phyloP scores from a whole-genome alignment of 768 basidiomycete genomes.

The Suillus lakei region DNA sequence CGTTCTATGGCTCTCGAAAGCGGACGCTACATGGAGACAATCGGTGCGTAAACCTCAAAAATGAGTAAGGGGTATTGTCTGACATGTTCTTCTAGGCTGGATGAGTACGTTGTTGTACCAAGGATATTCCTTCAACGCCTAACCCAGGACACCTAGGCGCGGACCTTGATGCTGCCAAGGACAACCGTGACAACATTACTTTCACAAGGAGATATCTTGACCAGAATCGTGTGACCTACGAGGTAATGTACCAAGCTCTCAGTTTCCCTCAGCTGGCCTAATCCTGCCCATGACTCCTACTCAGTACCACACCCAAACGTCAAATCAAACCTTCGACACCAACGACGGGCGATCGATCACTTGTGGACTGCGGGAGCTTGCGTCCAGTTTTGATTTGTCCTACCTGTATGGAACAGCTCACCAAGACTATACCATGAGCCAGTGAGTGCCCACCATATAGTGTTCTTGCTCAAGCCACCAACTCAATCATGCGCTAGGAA shows the following conservation, averaged over 20 bases:
- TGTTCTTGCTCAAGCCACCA: background rate
- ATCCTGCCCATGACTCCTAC: constrained; percentile 9
- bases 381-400: constrained; percentile 62
- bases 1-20: constrained; percentile 80
- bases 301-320: constrained; percentile 67
- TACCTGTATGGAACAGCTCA: constrained; percentile 74
- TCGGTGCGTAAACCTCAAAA: constrained; percentile 53
- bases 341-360: constrained; percentile 55
- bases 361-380: constrained; percentile 55
- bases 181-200: constrained; percentile 51
- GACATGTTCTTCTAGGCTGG: constrained; percentile 46
- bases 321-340: constrained; percentile 66
- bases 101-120: constrained; percentile 51
- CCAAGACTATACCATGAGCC: constrained; percentile 69
- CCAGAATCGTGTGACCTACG: constrained; percentile 76
- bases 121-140: background rate
- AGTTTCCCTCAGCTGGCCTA: background rate
- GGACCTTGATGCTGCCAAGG: constrained; percentile 45
- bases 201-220: constrained; percentile 80
- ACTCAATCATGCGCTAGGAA: constrained; percentile 39
- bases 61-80: background rate
- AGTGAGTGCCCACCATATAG: constrained; percentile 42
- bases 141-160: constrained; percentile 40
- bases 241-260: constrained; percentile 42
- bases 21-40: constrained; percentile 91